Evolutionary conservation across 2,329 filamentous ascomycete genomes (phyloP), one percentile per base, ranked within the genome.

Genomic region (Diplodia sapinea): DNA sequence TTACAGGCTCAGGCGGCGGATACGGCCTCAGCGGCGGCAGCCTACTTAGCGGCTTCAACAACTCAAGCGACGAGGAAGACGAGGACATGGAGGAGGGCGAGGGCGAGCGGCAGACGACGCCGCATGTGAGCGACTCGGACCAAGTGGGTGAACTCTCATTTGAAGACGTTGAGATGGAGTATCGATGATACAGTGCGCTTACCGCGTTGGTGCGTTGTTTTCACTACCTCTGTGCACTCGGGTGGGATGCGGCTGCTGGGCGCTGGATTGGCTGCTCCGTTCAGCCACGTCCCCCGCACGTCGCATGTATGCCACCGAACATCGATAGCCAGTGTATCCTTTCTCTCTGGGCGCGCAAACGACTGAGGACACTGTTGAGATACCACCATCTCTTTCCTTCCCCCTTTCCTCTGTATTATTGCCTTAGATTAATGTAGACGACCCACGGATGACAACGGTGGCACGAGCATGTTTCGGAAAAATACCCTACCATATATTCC

Each of bases 41-140:
- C 36, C 82, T 97, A 69, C 87, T 95, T 33, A 94, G 92, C 75
- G 93, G 94, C 64, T 98, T 98, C 80, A 94, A 93, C 75, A 96
- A 93, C 80, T 95, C 92, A 59, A 97, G 93, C 74, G 93, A 97
- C 73, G 94, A 97, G 79, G 95, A 98, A 72, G 95, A 98, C 71
- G 94, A 97, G 73, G 94, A 97, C 70, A 91, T 93, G 81, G 92
- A 96, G 69, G 91, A 92, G 68, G 91, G 91, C 71, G 90, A 94
- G 71, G 91, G 92, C 72, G 90, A 92, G 70, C 87, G 78, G 76
- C 76, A 79, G 73, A 75, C 79, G 72, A 77, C 77, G 69, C 78
- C 79, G 69, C 76, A 80, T 71, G 82, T 84, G 73, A 80, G 79
- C 72, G 84, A 86, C 75, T 81, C 84, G 76, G 87, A 89, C 80